Evolutionary conservation across 139 green algal genomes (phyloP).

Genomic region (Auxenochlorella protothecoides): DNA sequence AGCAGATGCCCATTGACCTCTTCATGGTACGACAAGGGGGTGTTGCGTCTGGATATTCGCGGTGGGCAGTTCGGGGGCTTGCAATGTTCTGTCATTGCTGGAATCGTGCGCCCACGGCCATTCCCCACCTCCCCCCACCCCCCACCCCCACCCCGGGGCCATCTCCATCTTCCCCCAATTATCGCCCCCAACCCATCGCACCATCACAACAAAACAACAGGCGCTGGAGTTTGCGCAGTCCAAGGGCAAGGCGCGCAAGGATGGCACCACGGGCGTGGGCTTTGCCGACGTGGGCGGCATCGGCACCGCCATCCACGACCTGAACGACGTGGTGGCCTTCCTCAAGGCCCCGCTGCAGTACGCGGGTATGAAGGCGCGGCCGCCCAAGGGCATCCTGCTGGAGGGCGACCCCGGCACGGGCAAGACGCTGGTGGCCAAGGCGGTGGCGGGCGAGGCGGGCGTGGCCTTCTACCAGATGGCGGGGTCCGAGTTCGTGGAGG

Average conservation of each 20-base stretch:
- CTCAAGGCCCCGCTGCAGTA: conserved; percentile 82
- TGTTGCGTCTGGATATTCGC: background rate
- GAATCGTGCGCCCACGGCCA: background rate
- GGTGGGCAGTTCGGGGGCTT: too few relatives aligned
- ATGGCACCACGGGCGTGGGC: conserved; percentile 69
- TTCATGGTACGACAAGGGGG: conserved; percentile 8
- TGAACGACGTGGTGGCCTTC: conserved; percentile 75
- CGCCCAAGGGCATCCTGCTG: conserved; percentile 92
- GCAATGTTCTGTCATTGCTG: background rate
- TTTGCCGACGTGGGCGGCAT: conserved; percentile 91
- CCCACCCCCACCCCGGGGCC: too few relatives aligned
- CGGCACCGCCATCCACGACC: conserved; percentile 66
- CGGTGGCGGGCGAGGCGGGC: conserved; percentile 77
- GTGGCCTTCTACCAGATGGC: conserved; percentile 91
- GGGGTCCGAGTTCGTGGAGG: conserved; percentile 95
- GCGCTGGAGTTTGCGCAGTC: conserved; percentile 89
- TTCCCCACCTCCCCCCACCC: too few relatives aligned
- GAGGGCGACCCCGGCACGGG: conserved; percentile 83
- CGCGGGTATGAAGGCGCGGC: conserved; percentile 60
- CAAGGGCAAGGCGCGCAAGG: conserved; percentile 71
- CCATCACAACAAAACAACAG: conserved; percentile 11
- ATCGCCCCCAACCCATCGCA: background rate
- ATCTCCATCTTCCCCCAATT: background rate
- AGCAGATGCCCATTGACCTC: conserved; percentile 47
- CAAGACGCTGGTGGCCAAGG: conserved; percentile 90